Conservation (phyloP, 306 rosid genomes). For the Chamaecrista fasciculata region DNA sequence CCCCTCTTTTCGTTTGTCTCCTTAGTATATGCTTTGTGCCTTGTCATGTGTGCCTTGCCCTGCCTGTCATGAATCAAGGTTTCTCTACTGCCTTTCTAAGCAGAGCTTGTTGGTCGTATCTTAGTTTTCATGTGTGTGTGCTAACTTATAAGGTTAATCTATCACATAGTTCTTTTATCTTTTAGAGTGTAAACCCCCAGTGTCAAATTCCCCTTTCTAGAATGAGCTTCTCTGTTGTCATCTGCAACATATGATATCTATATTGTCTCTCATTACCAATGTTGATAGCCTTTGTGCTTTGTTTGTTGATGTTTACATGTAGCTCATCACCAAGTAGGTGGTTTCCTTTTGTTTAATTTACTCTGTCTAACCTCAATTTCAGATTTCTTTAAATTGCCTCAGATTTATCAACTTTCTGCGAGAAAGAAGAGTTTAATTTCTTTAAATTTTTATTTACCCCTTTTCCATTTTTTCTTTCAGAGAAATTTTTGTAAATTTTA, state of each 20-base stretch:
- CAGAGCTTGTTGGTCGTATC: neutral
- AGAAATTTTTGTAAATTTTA: neutral
- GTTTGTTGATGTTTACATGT: neutral
- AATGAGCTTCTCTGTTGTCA: neutral
- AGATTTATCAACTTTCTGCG: too few species aligned
- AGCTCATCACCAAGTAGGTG: neutral
- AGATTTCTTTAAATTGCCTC: neutral
- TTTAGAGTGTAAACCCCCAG: neutral
- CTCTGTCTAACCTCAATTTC: neutral
- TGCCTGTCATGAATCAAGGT: neutral
- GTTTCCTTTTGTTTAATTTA: neutral
- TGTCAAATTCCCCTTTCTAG: neutral
- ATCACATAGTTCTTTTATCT: neutral
- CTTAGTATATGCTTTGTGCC: too few species aligned
- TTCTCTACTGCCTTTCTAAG: neutral
- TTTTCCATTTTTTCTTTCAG: neutral
- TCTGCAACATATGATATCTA: neutral
- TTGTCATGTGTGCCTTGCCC: too few species aligned
- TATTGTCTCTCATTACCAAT: neutral
- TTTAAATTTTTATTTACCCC: too few species aligned
- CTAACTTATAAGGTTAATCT: neutral
- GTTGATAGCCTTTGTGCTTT: neutral
- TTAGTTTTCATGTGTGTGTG: neutral
- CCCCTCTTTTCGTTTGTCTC: too few species aligned
- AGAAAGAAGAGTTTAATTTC: neutral